Conservation (phyloP, 805 yeast species). For the Candida dajiaensis region DNA sequence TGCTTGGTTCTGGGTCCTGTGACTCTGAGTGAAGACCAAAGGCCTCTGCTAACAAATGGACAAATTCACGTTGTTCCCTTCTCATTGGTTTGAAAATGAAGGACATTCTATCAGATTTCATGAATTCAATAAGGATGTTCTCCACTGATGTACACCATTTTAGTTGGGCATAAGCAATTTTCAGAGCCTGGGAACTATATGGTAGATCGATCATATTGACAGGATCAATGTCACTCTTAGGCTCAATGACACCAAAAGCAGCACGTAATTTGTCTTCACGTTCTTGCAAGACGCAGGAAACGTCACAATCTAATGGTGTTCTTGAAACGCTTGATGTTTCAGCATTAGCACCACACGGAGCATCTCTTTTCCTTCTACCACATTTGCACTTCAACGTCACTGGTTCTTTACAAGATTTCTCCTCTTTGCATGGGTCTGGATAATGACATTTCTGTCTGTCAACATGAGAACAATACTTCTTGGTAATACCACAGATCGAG, state of each 20-base stretch:
- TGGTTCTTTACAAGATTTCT: slow-evolving; percentile 42
- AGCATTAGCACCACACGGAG: slow-evolving; percentile 53
- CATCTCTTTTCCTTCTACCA: slow-evolving; percentile 43
- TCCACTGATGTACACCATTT: slow-evolving; percentile 70
- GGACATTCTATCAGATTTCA: slow-evolving; percentile 34
- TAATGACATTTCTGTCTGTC: slow-evolving; percentile 65
- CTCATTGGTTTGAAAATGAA: slow-evolving; percentile 73
- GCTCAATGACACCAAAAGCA: slow-evolving; percentile 44
- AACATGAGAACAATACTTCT: slow-evolving; percentile 59
- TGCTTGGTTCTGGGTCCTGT: slow-evolving; percentile 75
- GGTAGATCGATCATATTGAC: slow-evolving; percentile 7
- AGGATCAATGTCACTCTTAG: slow-evolving; percentile 7
- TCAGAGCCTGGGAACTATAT: slow-evolving; percentile 19
- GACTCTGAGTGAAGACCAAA: slow-evolving; percentile 61
- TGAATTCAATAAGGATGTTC: slow-evolving; percentile 41
- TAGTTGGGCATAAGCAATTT: slow-evolving; percentile 34
- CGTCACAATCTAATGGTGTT: slow-evolving; percentile 54
- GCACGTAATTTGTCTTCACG: slow-evolving; percentile 57
- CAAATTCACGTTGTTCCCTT: slow-evolving; percentile 58
- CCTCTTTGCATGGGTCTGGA: slow-evolving; percentile 45
- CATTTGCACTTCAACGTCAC: slow-evolving; percentile 58
- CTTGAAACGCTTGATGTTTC: slow-evolving; percentile 27
- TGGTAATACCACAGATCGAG: slow-evolving; percentile 47
- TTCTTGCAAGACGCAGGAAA: slow-evolving; percentile 54
- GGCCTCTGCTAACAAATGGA: slow-evolving; percentile 60